Conservation (phyloP, 2,329 filamentous ascomycete species). For the Stachybotrys chartarum region DNA sequence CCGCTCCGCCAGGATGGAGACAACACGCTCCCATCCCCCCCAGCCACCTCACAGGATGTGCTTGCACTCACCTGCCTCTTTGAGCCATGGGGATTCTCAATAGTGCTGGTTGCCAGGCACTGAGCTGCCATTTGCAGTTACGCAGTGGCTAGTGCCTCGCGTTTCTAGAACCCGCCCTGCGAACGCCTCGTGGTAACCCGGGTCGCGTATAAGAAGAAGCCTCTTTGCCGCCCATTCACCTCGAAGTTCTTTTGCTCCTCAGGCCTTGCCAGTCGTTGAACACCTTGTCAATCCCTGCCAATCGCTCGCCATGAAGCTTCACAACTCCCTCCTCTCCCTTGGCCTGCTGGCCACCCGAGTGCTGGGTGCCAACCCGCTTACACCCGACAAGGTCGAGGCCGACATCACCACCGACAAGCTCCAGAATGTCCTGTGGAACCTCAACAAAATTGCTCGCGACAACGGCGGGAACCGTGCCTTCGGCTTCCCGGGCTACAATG, state of each 20-base stretch:
- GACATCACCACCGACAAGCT: slow-evolving; percentile 38
- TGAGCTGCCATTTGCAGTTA: not conserved
- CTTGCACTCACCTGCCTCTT: not conserved
- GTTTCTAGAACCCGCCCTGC: not conserved
- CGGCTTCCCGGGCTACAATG: slow-evolving; percentile 50
- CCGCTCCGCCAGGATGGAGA: too few species aligned
- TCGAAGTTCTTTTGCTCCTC: not conserved
- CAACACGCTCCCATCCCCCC: not conserved
- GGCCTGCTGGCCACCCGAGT: slow-evolving; percentile 6
- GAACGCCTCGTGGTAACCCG: not conserved
- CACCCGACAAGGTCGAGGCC: slow-evolving; percentile 29
- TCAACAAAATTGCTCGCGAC: slow-evolving; percentile 45
- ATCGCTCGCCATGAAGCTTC: slow-evolving; percentile 9
- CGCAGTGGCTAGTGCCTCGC: not conserved
- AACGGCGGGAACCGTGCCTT: slow-evolving; percentile 56
- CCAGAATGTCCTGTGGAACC: slow-evolving; percentile 43
- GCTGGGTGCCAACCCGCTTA: slow-evolving; percentile 24
- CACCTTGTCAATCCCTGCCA: not conserved
- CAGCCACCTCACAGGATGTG: not conserved
- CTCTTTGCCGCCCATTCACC: not conserved
- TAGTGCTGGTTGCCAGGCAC: not conserved
- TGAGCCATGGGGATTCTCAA: not conserved
- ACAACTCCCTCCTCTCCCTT: slow-evolving; percentile 5
- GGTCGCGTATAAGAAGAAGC: not conserved
- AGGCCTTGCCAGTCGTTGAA: not conserved